Percentiles rank a stretch among this genome's conserved stretches.
phyloP scores from a whole-genome alignment of 1,284 basidiomycete species.

The Irpex sp. region DNA sequence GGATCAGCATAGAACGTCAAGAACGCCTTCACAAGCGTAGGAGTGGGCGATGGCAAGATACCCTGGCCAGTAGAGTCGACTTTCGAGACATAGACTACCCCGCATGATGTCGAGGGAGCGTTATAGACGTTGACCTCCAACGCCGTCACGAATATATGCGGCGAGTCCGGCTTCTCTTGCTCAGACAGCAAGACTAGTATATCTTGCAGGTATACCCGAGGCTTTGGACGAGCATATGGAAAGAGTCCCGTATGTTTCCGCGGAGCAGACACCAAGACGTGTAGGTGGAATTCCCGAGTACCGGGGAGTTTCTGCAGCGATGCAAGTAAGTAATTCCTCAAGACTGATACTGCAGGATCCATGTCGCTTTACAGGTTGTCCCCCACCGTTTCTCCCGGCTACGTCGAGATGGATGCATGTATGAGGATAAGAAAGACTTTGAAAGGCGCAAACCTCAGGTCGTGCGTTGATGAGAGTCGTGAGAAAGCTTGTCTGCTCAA shows the following conservation, averaged over 20 bases:
- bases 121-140: slow-evolving; percentile 84
- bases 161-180: slow-evolving; percentile 39
- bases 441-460: not conserved
- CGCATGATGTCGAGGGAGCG: slow-evolving; percentile 62
- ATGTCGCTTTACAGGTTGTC: not conserved
- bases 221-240: slow-evolving; percentile 67
- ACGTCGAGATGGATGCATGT: not conserved
- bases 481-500: not conserved
- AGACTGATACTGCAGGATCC: slow-evolving; percentile 16
- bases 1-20: slow-evolving; percentile 68
- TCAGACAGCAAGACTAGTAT: slow-evolving; percentile 74
- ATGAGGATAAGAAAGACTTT: not conserved
- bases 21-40: slow-evolving; percentile 65
- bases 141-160: slow-evolving; percentile 68
- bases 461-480: not conserved
- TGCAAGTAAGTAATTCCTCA: slow-evolving; percentile 64
- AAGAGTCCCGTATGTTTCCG: slow-evolving; percentile 70
- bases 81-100: slow-evolving; percentile 90
- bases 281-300: slow-evolving; percentile 66
- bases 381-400: not conserved
- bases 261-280: slow-evolving; percentile 71
- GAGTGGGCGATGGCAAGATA: slow-evolving; percentile 56
- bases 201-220: slow-evolving; percentile 67
- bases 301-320: slow-evolving; percentile 59
- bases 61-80: slow-evolving; percentile 90